Conservation (phyloP, 2,329 filamentous ascomycete species). For the Phyllosticta citribraziliensis region DNA sequence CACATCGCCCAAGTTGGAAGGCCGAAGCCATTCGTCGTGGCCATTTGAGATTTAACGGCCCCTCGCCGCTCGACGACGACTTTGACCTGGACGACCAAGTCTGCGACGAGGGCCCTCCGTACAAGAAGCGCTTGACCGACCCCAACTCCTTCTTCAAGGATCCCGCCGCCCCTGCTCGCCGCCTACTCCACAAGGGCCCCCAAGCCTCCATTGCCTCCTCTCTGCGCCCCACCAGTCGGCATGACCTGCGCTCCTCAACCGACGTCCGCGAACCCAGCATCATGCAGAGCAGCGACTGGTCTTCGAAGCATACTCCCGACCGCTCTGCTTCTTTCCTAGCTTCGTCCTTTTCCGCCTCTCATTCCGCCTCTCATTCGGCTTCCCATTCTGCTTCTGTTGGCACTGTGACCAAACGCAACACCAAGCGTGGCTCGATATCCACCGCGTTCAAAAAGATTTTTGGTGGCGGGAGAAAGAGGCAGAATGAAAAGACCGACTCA, state of each 20-base stretch:
- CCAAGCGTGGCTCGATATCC: constrained; percentile 25
- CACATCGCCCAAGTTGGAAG: constrained; percentile 30
- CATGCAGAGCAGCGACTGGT: constrained; percentile 14
- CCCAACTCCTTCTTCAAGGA: constrained; percentile 1
- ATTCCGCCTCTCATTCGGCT: constrained; percentile 21
- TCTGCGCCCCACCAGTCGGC: not conserved
- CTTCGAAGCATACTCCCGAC: not conserved
- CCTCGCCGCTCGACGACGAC: constrained; percentile 18
- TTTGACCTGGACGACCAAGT: constrained; percentile 2
- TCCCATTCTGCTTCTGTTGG: constrained; percentile 21
- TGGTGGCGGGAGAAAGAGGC: constrained; percentile 20
- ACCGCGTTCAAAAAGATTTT: constrained; percentile 31
- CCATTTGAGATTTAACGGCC: constrained; percentile 29
- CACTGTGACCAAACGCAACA: constrained; percentile 16
- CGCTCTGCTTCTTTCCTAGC: constrained; percentile 1
- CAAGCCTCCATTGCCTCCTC: constrained; percentile 1
- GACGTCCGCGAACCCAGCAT: constrained; percentile 17
- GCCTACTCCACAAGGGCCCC: constrained; percentile 5
- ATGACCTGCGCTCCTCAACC: constrained; percentile 16
- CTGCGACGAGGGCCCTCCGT: constrained; percentile 10
- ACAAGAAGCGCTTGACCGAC: constrained; percentile 9
- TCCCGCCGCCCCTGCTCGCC: not conserved
- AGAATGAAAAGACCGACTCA: constrained; percentile 15
- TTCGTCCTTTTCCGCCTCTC: constrained; percentile 15
- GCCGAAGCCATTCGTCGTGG: constrained; percentile 29